phyloP scores from a whole-genome alignment of 208 protist species.

The Phytomonas sp. region DNA sequence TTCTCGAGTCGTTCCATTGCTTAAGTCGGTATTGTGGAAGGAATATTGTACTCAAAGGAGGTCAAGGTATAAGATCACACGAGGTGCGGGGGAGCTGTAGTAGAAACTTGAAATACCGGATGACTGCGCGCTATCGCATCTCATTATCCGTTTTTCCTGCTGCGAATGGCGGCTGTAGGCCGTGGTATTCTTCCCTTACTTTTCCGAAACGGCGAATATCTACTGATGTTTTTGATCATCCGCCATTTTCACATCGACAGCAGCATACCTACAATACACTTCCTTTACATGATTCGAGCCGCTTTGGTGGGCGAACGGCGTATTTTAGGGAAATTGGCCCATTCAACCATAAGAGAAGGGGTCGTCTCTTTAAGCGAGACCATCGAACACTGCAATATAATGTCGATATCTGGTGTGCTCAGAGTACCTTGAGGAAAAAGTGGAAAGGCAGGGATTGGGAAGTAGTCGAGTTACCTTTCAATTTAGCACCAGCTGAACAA shows the following conservation, averaged over 20 bases:
- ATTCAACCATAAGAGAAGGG: constrained; percentile 60
- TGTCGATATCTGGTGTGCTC: constrained; percentile 84
- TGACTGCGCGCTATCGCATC: not conserved
- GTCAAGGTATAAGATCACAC: not conserved
- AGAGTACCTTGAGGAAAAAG: constrained; percentile 78
- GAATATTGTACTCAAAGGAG: not conserved
- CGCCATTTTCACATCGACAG: constrained; percentile 45
- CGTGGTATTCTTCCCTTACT: not conserved
- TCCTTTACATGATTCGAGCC: constrained; percentile 78
- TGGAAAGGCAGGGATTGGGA: constrained; percentile 87
- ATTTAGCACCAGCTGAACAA: constrained; percentile 60
- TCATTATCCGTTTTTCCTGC: not conserved
- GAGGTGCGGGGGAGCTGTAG: not conserved
- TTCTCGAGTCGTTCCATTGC: not conserved
- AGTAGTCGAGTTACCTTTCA: constrained; percentile 81
- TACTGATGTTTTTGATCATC: constrained; percentile 68
- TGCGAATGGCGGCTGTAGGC: not conserved
- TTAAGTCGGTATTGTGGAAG: not conserved
- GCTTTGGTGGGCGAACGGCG: constrained; percentile 75
- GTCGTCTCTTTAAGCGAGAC: constrained; percentile 79
- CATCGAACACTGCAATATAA: constrained; percentile 71
- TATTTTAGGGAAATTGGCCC: constrained; percentile 81
- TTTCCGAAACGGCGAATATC: constrained; percentile 21
- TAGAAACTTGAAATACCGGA: not conserved
- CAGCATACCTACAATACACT: constrained; percentile 82